A percentile compares a stretch with the other conserved stretches of the same genome.
These are phyloP conservation scores for Mycena filopes DNA, from an alignment of 768 basidiomycete species.

Conservation along the genomic window DNA sequence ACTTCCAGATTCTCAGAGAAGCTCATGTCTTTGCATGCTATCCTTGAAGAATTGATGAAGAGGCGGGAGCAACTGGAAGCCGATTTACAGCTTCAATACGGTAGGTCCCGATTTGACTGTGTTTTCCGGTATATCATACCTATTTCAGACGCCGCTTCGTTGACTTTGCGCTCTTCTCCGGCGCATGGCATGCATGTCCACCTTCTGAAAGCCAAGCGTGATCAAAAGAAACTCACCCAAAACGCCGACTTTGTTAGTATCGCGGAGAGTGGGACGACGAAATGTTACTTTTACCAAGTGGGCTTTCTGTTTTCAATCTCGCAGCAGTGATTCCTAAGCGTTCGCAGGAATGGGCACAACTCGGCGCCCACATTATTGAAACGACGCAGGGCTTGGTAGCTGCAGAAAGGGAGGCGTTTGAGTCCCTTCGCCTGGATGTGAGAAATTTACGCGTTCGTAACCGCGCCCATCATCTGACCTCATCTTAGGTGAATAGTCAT, in stretches of 20 bases:
- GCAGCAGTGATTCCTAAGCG: neutral
- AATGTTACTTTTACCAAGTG: constrained; percentile 75
- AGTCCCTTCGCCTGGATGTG: constrained; percentile 69
- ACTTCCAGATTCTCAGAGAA: constrained; percentile 69
- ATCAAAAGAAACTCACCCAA: constrained; percentile 58
- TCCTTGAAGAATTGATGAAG: constrained; percentile 55
- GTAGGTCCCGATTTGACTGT: constrained; percentile 46
- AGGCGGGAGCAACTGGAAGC: constrained; percentile 64
- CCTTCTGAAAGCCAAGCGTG: constrained; percentile 71
- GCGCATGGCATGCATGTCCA: constrained; percentile 83
- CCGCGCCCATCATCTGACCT: constrained; percentile 11
- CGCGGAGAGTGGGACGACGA: constrained; percentile 72
- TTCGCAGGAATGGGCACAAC: constrained; percentile 75
- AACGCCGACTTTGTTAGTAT: constrained; percentile 66
- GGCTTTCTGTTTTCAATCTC: neutral
- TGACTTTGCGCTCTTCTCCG: constrained; percentile 76
- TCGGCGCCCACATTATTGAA: constrained; percentile 76
- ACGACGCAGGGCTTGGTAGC: constrained; percentile 59
- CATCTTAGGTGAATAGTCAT: constrained; percentile 68
- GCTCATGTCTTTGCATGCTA: constrained; percentile 59
- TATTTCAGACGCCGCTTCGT: constrained; percentile 69
- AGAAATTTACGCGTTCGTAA: constrained; percentile 4
- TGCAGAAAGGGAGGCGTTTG: constrained; percentile 81
- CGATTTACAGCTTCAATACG: constrained; percentile 61
- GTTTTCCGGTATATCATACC: constrained; percentile 11